A percentile compares a stretch with the other conserved stretches of the same genome.
Conservation (phyloP, 1,284 basidiomycete genomes). For the Ceratobasidium sp. region DNA sequence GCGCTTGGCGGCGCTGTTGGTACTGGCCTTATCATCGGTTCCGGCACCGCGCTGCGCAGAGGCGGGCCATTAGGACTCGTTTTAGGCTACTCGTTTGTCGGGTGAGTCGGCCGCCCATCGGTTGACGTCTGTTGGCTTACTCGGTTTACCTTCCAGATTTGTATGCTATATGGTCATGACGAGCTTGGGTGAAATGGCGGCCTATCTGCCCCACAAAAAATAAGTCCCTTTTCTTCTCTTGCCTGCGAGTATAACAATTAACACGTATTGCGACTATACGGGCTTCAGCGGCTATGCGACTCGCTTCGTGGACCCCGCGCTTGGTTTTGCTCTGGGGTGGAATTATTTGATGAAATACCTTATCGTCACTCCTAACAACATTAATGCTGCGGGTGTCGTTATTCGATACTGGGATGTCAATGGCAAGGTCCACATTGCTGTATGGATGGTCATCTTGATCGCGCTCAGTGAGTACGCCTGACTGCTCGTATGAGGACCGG, state of each 20-base stretch:
- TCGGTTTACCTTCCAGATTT: constrained; percentile 9
- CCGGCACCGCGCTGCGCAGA: constrained; percentile 55
- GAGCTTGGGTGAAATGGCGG: constrained; percentile 53
- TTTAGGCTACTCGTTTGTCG: constrained; percentile 56
- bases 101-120: constrained; percentile 33
- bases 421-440: constrained; percentile 60
- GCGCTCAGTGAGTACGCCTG: constrained; percentile 58
- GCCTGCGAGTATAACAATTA: constrained; percentile 12
- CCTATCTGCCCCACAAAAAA: constrained; percentile 57
- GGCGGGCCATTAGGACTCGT: constrained; percentile 59
- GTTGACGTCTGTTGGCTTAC: not conserved
- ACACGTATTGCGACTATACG: constrained; percentile 34
- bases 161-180: constrained; percentile 46
- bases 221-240: constrained; percentile 46
- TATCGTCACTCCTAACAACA: constrained; percentile 56
- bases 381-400: constrained; percentile 69
- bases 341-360: constrained; percentile 52
- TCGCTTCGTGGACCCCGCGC: constrained; percentile 57
- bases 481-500: not conserved
- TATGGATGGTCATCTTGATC: constrained; percentile 72
- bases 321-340: constrained; percentile 53
- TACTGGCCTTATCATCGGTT: constrained; percentile 82
- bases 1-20: constrained; percentile 68
- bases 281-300: constrained; percentile 50
- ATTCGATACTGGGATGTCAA: constrained; percentile 67